Base-by-base conservation (phyloP, 192 early-diverging fungal genomes). In the Backusella tarrabulga region DNA sequence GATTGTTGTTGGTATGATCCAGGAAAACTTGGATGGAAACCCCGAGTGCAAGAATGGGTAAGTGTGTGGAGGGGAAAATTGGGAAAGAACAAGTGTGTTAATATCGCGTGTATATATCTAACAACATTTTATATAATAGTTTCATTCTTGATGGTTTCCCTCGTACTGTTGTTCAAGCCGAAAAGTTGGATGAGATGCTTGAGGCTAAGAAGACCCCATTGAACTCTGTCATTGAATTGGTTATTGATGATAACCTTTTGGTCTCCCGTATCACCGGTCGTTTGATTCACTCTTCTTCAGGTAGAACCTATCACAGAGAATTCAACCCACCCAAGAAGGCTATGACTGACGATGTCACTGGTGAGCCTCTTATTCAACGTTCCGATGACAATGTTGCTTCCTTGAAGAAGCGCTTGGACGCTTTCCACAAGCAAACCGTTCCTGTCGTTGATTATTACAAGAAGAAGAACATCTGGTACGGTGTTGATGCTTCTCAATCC, bases 61-160 rank as follows among this genome's bases (percentile, higher is more conserved):
- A 67, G 14, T 38, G 38, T 38, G 36, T 36, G 44, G 21, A 11
- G 40, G 21, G 15, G 26, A 1, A 6, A 26, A 42, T 41, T 5
- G 40, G 17, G 9, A 29, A 26, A 21, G 2, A 32, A 32, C 32
- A 32, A 32, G 32, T 32, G 32, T 32, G 21, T 34, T 14, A 32
- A 29, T 32, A 23, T 71, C 23, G 40, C 40, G 21, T 71, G 8
- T 71, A 11, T 40, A 69, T 44, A 40, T 11, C 38, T 40, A 40
- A 40, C 38, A 40, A 12, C 38, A 40, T 44, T 44, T 4, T 44
- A 40, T 40, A 11, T 40, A 67, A 71, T 70, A 90, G 88, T 36
- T 99, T 99, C 87, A 99, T 99, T 80, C 89, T 99, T 42, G 98
- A 99, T 85, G 98, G 98, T 23, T 99, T 99, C 92, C 98, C 98